phyloP scores from a whole-genome alignment of 805 yeast species.

The Yarrowia deformans region DNA sequence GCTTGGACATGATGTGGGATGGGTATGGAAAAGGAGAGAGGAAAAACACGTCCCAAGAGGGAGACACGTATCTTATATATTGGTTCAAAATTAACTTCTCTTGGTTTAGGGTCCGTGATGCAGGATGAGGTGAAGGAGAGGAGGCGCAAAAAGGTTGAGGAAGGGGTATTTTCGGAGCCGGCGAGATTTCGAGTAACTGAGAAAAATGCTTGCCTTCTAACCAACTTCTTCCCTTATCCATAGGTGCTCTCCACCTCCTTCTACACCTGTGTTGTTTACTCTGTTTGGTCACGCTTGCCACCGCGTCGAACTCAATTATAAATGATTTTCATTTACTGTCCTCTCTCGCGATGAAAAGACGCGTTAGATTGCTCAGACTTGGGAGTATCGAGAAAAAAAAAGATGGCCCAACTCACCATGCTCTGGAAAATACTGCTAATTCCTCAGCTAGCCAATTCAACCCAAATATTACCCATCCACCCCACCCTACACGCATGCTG shows the following conservation, averaged over 20 bases:
- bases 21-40: constrained; percentile 9
- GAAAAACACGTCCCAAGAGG: constrained; percentile 7
- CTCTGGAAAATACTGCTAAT: not conserved
- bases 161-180: not conserved
- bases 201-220: not conserved
- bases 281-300: constrained; percentile 9
- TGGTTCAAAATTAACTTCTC: constrained; percentile 6
- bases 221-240: not conserved
- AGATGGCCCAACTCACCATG: not conserved
- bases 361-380: constrained; percentile 20
- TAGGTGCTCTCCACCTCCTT: not conserved
- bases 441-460: not conserved
- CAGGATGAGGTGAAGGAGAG: not conserved
- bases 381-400: too few species aligned
- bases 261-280: not conserved
- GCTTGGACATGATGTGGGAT: constrained; percentile 47
- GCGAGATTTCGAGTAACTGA: too few species aligned
- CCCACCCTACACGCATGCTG: constrained; percentile 6
- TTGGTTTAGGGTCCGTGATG: constrained; percentile 23
- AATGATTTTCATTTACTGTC: constrained; percentile 33
- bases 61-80: constrained; percentile 36
- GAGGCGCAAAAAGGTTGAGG: not conserved
- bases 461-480: not conserved
- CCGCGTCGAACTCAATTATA: constrained; percentile 36
- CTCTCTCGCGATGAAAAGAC: constrained; percentile 3